Base-by-base conservation (phyloP, 2,329 filamentous ascomycete genomes). In the Nemania diffusa region DNA sequence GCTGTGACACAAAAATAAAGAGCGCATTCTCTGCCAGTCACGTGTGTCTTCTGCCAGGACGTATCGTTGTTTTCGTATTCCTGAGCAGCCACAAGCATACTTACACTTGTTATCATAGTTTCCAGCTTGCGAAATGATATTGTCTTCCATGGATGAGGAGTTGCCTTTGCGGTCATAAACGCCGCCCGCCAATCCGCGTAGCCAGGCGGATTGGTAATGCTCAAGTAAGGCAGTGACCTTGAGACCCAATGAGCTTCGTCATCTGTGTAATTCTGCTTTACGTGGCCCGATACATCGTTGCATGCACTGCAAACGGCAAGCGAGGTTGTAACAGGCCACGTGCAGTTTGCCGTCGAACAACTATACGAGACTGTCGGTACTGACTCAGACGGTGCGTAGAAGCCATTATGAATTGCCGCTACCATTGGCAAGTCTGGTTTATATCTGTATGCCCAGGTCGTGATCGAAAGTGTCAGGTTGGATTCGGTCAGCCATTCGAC, bases 291-390 rank as follows among this genome's bases (percentile, higher is more conserved):
- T 2, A 74, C 22, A 48, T 73, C 44, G 37, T 53, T 71, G 48
- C 74, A 75, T n/a, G 64, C 56, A 52, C 69, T 72, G 32, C 74
- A 75, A 1, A 71, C 34, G 0, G 65, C 73, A n/a, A n/a, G n/a
- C 13, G 73, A 29, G 8, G 70, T 70, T 9, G 72, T 70, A 22
- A 69, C 72, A 8, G 57, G 17, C 73, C 73, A 75, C 0, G 73
- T 74, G 22, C 71, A 75, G 22, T 75, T 75, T 2, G 70, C 73
- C 7, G 67, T 74, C 29, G 70, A 61, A 37, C 72, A 75, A 9
- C 17, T 26, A 24, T 71, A 71, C 13, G 69, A 67, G 11, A 66
- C 27, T 0, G 64, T 46, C 22, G n/a, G 34, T 15, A 32, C 37
- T 5, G 7, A 1, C 2, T 24, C 27, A 11, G 9, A 3, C 3